Evolutionary conservation across 805 yeast genomes (phyloP), one percentile per base, ranked within the genome.

Genomic region (Wickerhamomyces ciferrii): DNA sequence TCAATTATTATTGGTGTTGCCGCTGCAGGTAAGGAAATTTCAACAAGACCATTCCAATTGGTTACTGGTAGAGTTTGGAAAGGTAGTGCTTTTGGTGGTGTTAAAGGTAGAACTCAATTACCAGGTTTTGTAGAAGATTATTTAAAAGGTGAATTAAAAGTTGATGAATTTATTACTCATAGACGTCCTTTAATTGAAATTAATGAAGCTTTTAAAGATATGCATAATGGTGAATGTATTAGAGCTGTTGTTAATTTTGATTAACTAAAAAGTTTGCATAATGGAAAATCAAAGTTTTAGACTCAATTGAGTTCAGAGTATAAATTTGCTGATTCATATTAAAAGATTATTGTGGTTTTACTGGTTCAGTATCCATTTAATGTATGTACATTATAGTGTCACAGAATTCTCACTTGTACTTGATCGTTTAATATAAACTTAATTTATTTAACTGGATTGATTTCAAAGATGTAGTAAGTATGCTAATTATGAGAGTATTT

Each of bases 31-130:
- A 77, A 90, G 71, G 98, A 94, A 72, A 91, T 95, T 53, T 71
- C 96, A 48, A 94, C 98, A 42, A 83, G 98, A 71, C 99, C 99
- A 51, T 94, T 94, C 87, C 98, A 92, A 75, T 81, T 94, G 68
- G 98, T 94, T 54, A 94, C 98, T 38, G 99, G 99, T 59, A 84
- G 99, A 72, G 96, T 87, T 44, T 92, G 99, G 98, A 87, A 81
- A 68, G 99, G 99, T 60, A 88, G 96, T 62, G 99, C 99, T n/a
- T 94, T 89, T 59, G 99, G 99, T 61, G 99, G 98, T 67, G 90
- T 94, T 63, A 94, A 94, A 73, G 98, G 99, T 65, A 86, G 97
- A 75, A 66, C 96, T 37, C 97, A 94, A 74, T 79, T 94, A 74
- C 97, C 96, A 43, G 88, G 82, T 19, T 76, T 91, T 48, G 96